phyloP scores from a whole-genome alignment of 768 basidiomycete genomes.

The Crassisporium funariophilum region DNA sequence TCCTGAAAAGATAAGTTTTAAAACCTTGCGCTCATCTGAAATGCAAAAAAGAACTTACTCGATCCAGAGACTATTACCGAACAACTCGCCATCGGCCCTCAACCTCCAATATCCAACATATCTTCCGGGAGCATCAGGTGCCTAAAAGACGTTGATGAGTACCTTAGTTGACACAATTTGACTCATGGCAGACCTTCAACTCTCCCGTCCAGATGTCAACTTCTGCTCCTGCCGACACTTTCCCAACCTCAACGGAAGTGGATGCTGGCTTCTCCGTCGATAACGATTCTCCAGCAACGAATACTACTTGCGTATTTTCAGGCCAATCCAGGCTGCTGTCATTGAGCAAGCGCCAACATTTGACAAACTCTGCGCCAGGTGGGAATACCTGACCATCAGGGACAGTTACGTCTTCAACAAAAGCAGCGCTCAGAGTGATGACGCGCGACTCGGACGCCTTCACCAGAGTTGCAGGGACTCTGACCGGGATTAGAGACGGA shows the following conservation, averaged over 20 bases:
- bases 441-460: conserved; percentile 1
- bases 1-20: conserved; percentile 38
- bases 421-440: conserved; percentile 49
- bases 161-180: background rate
- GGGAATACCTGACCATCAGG: conserved; percentile 77
- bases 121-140: conserved; percentile 71
- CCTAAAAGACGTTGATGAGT: conserved; percentile 37
- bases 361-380: conserved; percentile 84
- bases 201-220: conserved; percentile 73
- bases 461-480: background rate
- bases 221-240: conserved; percentile 55
- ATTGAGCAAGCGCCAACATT: conserved; percentile 79
- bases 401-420: conserved; percentile 70
- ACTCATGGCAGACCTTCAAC: conserved; percentile 56
- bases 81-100: conserved; percentile 59
- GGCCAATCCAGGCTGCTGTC: conserved; percentile 69
- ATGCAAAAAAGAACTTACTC: conserved; percentile 52
- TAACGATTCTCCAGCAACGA: conserved; percentile 65
- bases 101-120: conserved; percentile 82
- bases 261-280: conserved; percentile 23
- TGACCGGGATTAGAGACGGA: conserved; percentile 5
- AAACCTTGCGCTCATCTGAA: background rate
- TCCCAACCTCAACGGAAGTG: conserved; percentile 44
- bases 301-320: conserved; percentile 63
- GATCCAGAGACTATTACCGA: conserved; percentile 78